phyloP scores from a whole-genome alignment of 2,329 filamentous ascomycete genomes.

The Leptographium procerum region DNA sequence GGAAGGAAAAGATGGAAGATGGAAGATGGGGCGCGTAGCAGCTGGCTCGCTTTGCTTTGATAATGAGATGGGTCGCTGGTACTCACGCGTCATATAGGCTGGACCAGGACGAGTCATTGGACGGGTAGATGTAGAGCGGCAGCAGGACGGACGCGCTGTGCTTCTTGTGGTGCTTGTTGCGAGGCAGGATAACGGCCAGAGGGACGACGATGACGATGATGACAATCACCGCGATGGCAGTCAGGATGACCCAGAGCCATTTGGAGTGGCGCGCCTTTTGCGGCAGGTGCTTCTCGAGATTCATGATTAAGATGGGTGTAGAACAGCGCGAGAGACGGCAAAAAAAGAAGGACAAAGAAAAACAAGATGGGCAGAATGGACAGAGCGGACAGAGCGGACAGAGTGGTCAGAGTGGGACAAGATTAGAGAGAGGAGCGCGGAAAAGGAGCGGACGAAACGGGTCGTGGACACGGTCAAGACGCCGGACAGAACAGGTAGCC shows the following conservation, averaged over 20 bases:
- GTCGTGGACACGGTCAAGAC: background rate
- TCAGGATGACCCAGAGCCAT: background rate
- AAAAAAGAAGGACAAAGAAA: background rate
- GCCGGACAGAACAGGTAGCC: background rate
- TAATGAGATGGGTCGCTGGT: too few species aligned
- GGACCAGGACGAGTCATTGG: constrained; percentile 4
- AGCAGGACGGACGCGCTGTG: background rate
- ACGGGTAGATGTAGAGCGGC: constrained; percentile 10
- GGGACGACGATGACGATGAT: constrained; percentile 6
- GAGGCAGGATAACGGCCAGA: background rate
- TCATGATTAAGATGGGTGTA: background rate
- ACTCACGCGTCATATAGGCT: constrained; percentile 7
- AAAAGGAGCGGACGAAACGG: background rate
- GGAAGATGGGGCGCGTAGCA: too few species aligned
- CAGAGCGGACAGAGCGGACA: too few species aligned
- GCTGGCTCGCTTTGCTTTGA: too few species aligned
- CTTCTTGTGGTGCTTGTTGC: background rate
- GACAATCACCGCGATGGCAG: background rate
- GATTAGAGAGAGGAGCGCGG: background rate
- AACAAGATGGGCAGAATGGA: too few species aligned
- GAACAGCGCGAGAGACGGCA: background rate
- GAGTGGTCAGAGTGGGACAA: background rate
- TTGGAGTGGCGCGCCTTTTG: background rate
- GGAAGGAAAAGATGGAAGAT: background rate
- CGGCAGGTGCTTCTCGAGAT: constrained; percentile 3